phyloP scores from a whole-genome alignment of 768 basidiomycete genomes.

The button mushroom (Agaricus bisporus) region DNA sequence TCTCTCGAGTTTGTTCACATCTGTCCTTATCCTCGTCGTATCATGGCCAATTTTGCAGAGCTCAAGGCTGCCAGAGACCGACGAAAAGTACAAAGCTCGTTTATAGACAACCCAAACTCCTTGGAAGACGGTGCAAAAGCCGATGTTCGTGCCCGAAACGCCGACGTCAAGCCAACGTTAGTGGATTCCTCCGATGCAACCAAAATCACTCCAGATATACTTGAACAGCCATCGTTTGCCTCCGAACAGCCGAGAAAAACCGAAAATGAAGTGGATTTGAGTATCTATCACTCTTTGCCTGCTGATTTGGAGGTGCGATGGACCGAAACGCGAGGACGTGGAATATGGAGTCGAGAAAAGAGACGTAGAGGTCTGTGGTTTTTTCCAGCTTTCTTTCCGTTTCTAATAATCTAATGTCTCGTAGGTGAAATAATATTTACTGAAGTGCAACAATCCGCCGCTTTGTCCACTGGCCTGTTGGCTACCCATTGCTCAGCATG shows the following conservation, averaged over 20 bases:
- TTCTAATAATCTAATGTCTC: background rate
- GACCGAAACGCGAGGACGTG: slow-evolving; percentile 16
- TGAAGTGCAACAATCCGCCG: slow-evolving; percentile 52
- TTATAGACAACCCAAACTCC: slow-evolving; percentile 8
- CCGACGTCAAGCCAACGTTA: background rate
- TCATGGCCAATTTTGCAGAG: slow-evolving; percentile 31
- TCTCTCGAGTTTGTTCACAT: too few species aligned
- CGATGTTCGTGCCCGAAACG: background rate
- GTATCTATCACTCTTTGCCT: slow-evolving; percentile 17
- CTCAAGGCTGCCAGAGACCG: slow-evolving; percentile 24
- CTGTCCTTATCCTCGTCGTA: background rate
- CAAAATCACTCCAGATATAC: background rate
- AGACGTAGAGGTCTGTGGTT: slow-evolving; percentile 18
- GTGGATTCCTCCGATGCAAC: slow-evolving; percentile 9
- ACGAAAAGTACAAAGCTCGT: slow-evolving; percentile 24
- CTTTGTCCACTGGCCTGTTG: slow-evolving; percentile 60
- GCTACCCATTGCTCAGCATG: slow-evolving; percentile 68
- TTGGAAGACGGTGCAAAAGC: background rate
- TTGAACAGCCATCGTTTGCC: slow-evolving; percentile 1
- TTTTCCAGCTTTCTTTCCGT: too few species aligned
- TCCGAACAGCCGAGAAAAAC: background rate
- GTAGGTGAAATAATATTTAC: slow-evolving; percentile 58
- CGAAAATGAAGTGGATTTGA: background rate
- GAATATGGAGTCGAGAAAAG: slow-evolving; percentile 17
- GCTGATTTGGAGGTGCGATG: slow-evolving; percentile 15